These are phyloP conservation scores for Boeremia lycopersici DNA, from an alignment of 2,329 filamentous ascomycete species.

Conservation along the genomic window DNA sequence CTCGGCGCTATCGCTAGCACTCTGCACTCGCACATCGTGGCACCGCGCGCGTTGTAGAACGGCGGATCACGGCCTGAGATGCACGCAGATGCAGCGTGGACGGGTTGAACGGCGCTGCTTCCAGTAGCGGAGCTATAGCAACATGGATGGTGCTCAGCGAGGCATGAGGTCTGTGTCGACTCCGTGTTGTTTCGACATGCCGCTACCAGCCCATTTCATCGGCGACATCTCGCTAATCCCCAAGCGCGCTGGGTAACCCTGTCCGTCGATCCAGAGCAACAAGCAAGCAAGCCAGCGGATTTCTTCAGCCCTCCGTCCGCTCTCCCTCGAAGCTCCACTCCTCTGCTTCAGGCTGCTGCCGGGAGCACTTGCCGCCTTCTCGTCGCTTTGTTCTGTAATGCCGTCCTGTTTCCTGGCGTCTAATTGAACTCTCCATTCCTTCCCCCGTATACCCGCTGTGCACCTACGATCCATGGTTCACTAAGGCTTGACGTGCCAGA, in stretches of 20 bases:
- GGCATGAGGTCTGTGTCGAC: slow-evolving; percentile 38
- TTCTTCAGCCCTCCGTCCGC: slow-evolving; percentile 41
- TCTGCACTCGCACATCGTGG: slow-evolving; percentile 26
- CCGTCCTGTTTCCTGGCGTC: slow-evolving; percentile 22
- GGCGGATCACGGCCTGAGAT: slow-evolving; percentile 4
- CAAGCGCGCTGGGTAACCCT: slow-evolving; percentile 37
- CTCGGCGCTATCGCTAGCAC: slow-evolving; percentile 30
- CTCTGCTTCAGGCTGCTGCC: slow-evolving; percentile 34
- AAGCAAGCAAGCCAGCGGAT: slow-evolving; percentile 34
- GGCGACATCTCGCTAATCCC: slow-evolving; percentile 41
- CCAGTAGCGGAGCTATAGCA: slow-evolving; percentile 26
- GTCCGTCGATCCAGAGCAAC: slow-evolving; percentile 41
- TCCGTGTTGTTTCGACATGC: slow-evolving; percentile 41
- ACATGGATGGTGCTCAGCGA: slow-evolving; percentile 28
- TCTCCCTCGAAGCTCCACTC: slow-evolving; percentile 39
- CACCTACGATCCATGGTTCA: slow-evolving; percentile 30
- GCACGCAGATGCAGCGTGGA: slow-evolving; percentile 9
- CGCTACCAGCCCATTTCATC: slow-evolving; percentile 42
- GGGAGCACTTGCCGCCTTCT: slow-evolving; percentile 31
- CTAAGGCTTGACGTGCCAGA: slow-evolving; percentile 45
- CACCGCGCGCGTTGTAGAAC: slow-evolving; percentile 23
- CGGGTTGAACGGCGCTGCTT: slow-evolving; percentile 9
- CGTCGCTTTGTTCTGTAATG: slow-evolving; percentile 31
- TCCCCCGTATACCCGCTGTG: slow-evolving; percentile 24
- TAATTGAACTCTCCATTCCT: slow-evolving; percentile 30